Base-by-base conservation (phyloP, 306 rosid genomes). In the Glycine latifolia region DNA sequence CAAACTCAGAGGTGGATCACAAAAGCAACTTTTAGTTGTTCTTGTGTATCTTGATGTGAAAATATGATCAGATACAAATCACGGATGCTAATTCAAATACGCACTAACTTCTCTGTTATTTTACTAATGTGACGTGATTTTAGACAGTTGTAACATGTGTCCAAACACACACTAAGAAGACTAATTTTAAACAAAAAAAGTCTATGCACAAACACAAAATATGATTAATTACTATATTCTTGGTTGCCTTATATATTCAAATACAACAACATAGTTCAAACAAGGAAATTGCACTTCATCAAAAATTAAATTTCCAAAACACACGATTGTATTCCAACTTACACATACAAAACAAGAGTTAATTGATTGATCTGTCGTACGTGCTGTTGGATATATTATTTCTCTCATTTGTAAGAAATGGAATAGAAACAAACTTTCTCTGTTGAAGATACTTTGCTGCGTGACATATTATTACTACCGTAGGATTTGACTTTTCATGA, bases 401-500 rank as follows among this genome's bases (percentile, higher is more conserved):
- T 68, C 13, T 79, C 75, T 77, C 76, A 33, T 73, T 47, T 48
- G 82, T 73, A 37, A 54, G 20, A 16, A 58, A 17, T 16, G 17
- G 63, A 81, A 84, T 31, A 73, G 86, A 84, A 77, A 67, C 86
- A 54, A 68, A 17, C 49, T 60, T 72, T 4, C 33, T 66, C n/a
- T 66, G 71, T 76, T 65, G 77, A 26, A 71, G 54, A 76, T 76
- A n/a, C 67, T 75, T 75, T 62, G 44, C 67, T 49, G 75, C 11
- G 8, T 4, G 10, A 73, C 47, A 68, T 43, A 62, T 26, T 26
- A 26, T 26, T 59, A n/a, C 82, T 58, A 70, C 82, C 61, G 44
- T 74, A 81, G 52, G 82, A 78, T 74, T 78, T 81, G 82, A 78
- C 82, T 69, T 84, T 75, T 53, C 73, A 31, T 6, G 4, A 48